Percentiles rank a stretch among this genome's conserved stretches.
phyloP scores from a whole-genome alignment of 441 rosid species.

The Mallotus japonicus region DNA sequence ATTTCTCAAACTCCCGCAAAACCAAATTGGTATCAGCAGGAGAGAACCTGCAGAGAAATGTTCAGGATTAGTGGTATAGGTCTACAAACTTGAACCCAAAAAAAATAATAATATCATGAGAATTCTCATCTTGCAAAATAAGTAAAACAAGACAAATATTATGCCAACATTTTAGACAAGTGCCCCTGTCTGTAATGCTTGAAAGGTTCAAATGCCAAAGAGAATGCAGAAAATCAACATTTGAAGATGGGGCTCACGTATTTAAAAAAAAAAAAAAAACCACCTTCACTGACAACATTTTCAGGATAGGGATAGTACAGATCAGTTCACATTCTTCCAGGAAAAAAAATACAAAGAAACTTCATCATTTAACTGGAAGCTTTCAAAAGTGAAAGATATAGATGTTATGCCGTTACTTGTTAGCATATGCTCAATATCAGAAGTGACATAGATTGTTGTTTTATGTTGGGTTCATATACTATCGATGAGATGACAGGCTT shows the following conservation, averaged over 20 bases:
- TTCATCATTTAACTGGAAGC: not conserved
- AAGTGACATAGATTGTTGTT: too few relatives aligned
- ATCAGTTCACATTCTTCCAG: not conserved
- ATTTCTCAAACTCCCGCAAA: constrained; percentile 88
- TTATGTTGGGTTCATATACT: too few relatives aligned
- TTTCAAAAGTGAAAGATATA: not conserved
- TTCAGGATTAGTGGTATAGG: constrained; percentile 7
- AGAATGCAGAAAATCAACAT: not conserved
- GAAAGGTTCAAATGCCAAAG: not conserved
- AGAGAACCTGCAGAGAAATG: constrained; percentile 60
- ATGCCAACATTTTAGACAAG: not conserved
- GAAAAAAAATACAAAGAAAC: not conserved
- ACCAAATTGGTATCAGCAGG: constrained; percentile 88
- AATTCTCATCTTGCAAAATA: not conserved
- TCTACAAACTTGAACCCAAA: not conserved
- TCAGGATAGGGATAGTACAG: not conserved
- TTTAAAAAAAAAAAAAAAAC: not conserved
- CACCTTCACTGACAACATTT: not conserved
- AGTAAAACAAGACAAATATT: constrained; percentile 2
- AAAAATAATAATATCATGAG: not conserved
- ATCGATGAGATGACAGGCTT: too few relatives aligned
- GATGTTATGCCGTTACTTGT: not conserved
- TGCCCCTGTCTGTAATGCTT: not conserved
- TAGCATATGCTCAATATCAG: too few relatives aligned
- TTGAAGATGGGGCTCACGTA: not conserved